Base-by-base conservation (phyloP, 257 asterid genomes). In the Solanum dulcamara region DNA sequence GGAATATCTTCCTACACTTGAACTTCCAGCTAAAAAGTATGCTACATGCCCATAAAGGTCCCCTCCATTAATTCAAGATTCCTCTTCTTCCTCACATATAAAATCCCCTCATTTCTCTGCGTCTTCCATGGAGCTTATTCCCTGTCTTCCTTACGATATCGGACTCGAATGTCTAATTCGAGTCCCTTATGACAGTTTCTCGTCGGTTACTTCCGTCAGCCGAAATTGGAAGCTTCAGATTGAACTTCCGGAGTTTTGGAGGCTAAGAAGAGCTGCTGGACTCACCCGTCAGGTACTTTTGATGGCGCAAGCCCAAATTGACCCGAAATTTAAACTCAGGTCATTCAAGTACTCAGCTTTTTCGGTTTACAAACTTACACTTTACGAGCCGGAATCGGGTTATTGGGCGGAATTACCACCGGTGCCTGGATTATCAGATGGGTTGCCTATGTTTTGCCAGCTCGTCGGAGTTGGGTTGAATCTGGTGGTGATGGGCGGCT, bases 381-480 rank as follows among this genome's bases (percentile, higher is more conserved):
- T 92, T 48, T 92, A 89, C n/a, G 96, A 95, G 42, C 96, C 98
- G 13, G 93, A 92, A 9, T 87, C 95, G 33, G 96, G 97, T 74
- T 57, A 20, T 14, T 91, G 96, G 94, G 83, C 92, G 0, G 92
- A 91, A 68, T 71, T 95, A 62, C 96, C 97, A 44, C 89, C 90
- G 32, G 35, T 90, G 0, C 96, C 95, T 6, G 93, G 88, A 2
- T 83, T 18, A 17, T 22, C 90, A 0, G 89, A 83, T 15, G 98
- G 97, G 88, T 30, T 95, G 86, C 98, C 96, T 13, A 71, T 94
- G 95, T 93, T 93, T 74, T 92, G 98, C 59, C 98, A 86, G 90
- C 84, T 94, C 7, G 90, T 84, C 13, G 92, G 90, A 5, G 94
- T 88, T 9, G 98, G 98, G 83, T 28, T 79, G 91, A 88, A 68